Conservation (phyloP, 768 basidiomycete genomes). For the Tulasnella sp. region DNA sequence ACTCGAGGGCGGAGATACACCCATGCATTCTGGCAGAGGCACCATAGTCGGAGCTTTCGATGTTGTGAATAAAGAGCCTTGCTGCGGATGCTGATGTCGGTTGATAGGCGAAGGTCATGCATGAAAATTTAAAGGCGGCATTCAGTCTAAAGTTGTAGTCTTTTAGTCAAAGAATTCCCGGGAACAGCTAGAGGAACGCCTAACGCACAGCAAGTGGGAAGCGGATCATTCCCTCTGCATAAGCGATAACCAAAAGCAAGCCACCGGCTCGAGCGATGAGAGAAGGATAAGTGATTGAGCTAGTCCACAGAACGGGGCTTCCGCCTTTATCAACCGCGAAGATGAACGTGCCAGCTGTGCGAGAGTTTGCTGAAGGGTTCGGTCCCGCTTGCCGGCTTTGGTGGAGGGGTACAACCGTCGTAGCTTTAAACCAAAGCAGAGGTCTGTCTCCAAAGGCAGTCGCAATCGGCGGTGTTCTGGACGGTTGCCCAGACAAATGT, state of each 20-base stretch:
- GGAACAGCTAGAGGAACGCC: background rate
- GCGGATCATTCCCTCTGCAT: constrained; percentile 44
- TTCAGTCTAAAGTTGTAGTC: background rate
- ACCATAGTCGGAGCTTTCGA: constrained; percentile 47
- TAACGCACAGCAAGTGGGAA: constrained; percentile 33
- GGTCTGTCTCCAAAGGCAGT: constrained; percentile 51
- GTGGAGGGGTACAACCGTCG: constrained; percentile 52
- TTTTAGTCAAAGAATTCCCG: background rate
- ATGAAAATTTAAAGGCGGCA: constrained; percentile 10
- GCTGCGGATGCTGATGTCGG: constrained; percentile 45
- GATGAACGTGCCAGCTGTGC: constrained; percentile 39
- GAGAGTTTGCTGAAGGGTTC: constrained; percentile 37
- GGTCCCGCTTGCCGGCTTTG: constrained; percentile 45
- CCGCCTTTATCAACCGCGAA: constrained; percentile 48
- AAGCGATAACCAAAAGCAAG: constrained; percentile 52
- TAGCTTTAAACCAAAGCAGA: constrained; percentile 48
- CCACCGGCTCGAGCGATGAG: constrained; percentile 37
- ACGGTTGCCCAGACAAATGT: too few relatives aligned
- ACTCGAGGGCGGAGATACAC: constrained; percentile 54
- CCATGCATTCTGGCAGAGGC: constrained; percentile 58
- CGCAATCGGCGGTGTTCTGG: constrained; percentile 49
- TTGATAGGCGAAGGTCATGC: constrained; percentile 45
- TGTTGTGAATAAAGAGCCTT: constrained; percentile 54
- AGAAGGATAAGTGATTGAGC: constrained; percentile 45
- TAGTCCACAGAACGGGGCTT: constrained; percentile 49